These are phyloP conservation scores for Podospora anserina DNA, from an alignment of 495 filamentous ascomycete genomes.

Conservation along the genomic window DNA sequence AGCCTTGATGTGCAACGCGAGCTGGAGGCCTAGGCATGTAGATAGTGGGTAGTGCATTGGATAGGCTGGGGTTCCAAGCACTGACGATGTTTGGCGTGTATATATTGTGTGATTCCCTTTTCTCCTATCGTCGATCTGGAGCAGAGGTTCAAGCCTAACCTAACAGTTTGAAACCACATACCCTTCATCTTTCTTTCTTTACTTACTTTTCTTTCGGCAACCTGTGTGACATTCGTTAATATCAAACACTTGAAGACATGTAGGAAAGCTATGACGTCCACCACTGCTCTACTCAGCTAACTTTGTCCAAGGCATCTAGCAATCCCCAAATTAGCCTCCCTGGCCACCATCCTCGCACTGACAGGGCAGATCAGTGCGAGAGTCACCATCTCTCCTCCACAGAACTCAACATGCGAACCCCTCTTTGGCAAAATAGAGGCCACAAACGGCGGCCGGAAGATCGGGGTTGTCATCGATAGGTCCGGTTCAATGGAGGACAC, in stretches of 20 bases:
- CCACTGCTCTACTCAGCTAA: not conserved
- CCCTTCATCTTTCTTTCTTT: not conserved
- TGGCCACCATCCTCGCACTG: not conserved
- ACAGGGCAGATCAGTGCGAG: not conserved
- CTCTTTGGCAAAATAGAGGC: constrained; percentile 3
- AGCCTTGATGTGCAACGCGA: not conserved
- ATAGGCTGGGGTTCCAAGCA: not conserved
- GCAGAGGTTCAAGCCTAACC: not conserved
- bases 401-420: constrained; percentile 3
- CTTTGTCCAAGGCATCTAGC: not conserved
- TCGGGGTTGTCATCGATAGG: constrained; percentile 6
- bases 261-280: not conserved
- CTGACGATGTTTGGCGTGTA: not conserved
- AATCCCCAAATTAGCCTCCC: not conserved
- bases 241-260: not conserved
- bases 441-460: constrained; percentile 3
- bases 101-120: not conserved
- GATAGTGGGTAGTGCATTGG: not conserved
- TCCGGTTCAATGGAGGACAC: constrained; percentile 5
- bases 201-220: not conserved
- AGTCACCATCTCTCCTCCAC: not conserved
- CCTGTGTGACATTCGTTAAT: not conserved
- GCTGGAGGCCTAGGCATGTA: not conserved
- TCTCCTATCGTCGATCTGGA: not conserved
- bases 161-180: not conserved